Percentiles rank a stretch among this genome's conserved stretches.
phyloP scores from a whole-genome alignment of 2,329 filamentous ascomycete species.

The Saccharata proteae region DNA sequence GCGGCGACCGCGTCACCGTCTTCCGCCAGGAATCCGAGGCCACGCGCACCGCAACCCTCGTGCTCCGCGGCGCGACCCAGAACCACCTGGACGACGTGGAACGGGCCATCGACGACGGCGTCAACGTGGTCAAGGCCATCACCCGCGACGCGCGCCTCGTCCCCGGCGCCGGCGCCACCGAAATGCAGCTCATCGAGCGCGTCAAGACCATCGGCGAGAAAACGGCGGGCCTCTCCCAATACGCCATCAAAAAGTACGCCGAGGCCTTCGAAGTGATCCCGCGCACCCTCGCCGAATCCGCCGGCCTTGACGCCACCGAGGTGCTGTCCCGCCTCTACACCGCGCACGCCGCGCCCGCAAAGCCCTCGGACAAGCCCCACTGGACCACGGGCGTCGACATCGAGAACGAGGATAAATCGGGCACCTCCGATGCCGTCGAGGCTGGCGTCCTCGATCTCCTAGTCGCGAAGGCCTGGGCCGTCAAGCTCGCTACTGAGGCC shows the following conservation, averaged over 20 bases:
- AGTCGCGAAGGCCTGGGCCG: conserved; percentile 89
- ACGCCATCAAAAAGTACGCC: conserved; percentile 93
- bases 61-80: conserved; percentile 89
- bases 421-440: conserved; percentile 73
- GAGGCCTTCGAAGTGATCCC: conserved; percentile 97
- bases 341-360: conserved; percentile 57
- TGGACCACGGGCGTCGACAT: conserved; percentile 93
- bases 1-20: conserved; percentile 93
- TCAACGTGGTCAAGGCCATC: conserved; percentile 97
- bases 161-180: conserved; percentile 85
- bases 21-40: conserved; percentile 93
- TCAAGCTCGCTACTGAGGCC: conserved; percentile 90
- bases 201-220: conserved; percentile 85
- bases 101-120: conserved; percentile 91
- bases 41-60: conserved; percentile 86
- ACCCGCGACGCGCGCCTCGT: conserved; percentile 86
- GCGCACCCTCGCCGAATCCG: conserved; percentile 85
- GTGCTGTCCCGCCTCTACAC: conserved; percentile 86
- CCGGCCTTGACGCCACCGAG: conserved; percentile 93
- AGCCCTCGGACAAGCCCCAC: conserved; percentile 37
- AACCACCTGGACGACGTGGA: conserved; percentile 97
- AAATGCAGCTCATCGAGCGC: conserved; percentile 85
- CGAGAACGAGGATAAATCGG: conserved; percentile 71
- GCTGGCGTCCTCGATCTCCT: conserved; percentile 87
- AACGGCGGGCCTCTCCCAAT: conserved; percentile 84